These are phyloP conservation scores for Phytophthora podocarpi DNA, from an alignment of 352 stramenopile genomes.

Conservation along the genomic window DNA sequence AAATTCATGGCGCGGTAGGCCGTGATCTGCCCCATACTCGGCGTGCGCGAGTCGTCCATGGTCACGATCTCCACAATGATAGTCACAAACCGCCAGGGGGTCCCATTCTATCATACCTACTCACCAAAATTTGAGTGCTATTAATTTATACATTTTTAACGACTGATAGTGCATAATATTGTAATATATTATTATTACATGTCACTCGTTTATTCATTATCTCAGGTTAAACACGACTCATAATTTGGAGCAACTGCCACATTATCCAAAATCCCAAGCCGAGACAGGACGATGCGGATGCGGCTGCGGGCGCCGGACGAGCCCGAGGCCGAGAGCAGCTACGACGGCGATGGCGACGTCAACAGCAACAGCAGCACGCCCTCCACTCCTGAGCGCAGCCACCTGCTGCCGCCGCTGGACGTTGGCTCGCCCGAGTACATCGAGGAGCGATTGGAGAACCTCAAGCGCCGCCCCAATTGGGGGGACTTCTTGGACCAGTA, in stretches of 20 bases:
- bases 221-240: neutral
- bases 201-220: too few relatives aligned
- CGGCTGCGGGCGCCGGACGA: conserved; percentile 73
- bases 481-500: conserved; percentile 75
- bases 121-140: neutral
- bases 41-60: conserved; percentile 27
- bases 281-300: conserved; percentile 53
- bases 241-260: too few relatives aligned
- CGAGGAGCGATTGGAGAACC: conserved; percentile 85
- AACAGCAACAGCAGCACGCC: conserved; percentile 2
- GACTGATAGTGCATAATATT: too few relatives aligned
- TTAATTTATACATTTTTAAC: neutral
- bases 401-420: conserved; percentile 53
- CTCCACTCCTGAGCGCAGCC: conserved; percentile 25
- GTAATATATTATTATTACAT: neutral
- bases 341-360: conserved; percentile 20
- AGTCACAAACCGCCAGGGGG: too few relatives aligned
- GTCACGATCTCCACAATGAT: conserved; percentile 1
- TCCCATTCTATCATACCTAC: neutral
- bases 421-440: conserved; percentile 84
- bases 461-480: conserved; percentile 77
- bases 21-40: conserved; percentile 42
- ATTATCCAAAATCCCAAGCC: neutral
- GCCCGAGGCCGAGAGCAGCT: conserved; percentile 42
- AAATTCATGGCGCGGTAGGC: conserved; percentile 69